Evolutionary conservation across 768 basidiomycete genomes (phyloP).

Genomic region (Leucogyrophana mollusca): DNA sequence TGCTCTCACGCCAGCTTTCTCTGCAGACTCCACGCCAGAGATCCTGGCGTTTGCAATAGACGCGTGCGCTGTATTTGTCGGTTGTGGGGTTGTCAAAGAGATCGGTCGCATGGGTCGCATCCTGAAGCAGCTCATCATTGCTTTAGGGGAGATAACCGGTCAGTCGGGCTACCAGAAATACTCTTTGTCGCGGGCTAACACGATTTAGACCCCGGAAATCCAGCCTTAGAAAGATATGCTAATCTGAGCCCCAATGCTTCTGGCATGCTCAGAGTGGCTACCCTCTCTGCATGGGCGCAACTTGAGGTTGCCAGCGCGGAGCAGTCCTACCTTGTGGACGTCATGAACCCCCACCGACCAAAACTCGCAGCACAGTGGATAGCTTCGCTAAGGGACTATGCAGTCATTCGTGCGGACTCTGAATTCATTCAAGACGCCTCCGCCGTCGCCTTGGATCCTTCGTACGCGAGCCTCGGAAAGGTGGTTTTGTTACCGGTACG

Average conservation of each 20-base stretch:
- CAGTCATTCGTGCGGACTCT: conserved; percentile 84
- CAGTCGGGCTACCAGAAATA: conserved; percentile 5
- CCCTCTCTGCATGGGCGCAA: conserved; percentile 94
- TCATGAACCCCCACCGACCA: conserved; percentile 77
- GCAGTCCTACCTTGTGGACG: conserved; percentile 74
- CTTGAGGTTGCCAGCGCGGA: conserved; percentile 74
- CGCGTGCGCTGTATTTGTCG: conserved; percentile 93
- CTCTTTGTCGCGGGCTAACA: conserved; percentile 6
- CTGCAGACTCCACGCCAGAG: conserved; percentile 92
- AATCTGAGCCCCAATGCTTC: conserved; percentile 93
- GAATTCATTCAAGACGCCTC: conserved; percentile 79
- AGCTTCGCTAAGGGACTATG: conserved; percentile 86
- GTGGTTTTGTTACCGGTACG: conserved; percentile 90
- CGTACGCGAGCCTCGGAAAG: conserved; percentile 84
- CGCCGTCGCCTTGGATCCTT: conserved; percentile 72
- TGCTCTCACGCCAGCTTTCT: conserved; percentile 94
- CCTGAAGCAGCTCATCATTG: conserved; percentile 81
- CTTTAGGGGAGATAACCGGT: conserved; percentile 92
- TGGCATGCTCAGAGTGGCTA: conserved; percentile 90
- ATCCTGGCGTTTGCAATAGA: conserved; percentile 90
- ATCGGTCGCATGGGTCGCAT: conserved; percentile 91
- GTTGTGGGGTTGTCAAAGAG: conserved; percentile 92
- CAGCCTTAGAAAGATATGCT: conserved; percentile 82
- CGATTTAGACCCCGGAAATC: conserved; percentile 69
- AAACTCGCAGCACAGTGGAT: conserved; percentile 86